Conservation (phyloP, 495 filamentous ascomycete species). For the Chaetomium tenue region DNA sequence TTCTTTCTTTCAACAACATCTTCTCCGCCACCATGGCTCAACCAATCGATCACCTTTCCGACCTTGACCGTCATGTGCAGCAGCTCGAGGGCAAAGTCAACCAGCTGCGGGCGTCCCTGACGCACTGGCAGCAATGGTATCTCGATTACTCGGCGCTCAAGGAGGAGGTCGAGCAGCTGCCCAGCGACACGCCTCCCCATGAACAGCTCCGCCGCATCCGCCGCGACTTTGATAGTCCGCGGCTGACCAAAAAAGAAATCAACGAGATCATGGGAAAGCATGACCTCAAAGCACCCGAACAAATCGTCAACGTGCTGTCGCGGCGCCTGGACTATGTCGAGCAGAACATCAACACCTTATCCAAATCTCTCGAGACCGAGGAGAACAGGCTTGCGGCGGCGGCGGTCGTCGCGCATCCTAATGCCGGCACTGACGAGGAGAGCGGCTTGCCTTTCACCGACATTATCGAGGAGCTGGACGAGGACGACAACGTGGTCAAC, state of each 20-base stretch:
- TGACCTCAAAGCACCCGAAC: conserved; percentile 47
- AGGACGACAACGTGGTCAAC: conserved; percentile 79
- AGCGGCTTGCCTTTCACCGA: conserved; percentile 71
- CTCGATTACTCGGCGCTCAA: conserved; percentile 86
- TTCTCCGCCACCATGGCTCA: conserved; percentile 28
- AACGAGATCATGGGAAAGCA: conserved; percentile 62
- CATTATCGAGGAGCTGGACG: conserved; percentile 88
- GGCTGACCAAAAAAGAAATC: conserved; percentile 56
- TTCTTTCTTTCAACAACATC: conserved; percentile 3
- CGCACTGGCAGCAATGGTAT: conserved; percentile 86
- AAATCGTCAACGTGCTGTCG: conserved; percentile 68
- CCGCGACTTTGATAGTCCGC: conserved; percentile 43
- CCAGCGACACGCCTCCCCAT: conserved; percentile 51
- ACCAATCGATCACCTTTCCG: conserved; percentile 47
- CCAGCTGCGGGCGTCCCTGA: conserved; percentile 71
- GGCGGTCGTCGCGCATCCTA: conserved; percentile 45
- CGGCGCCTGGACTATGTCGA: conserved; percentile 84
- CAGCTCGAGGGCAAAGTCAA: conserved; percentile 72
- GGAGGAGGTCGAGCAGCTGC: conserved; percentile 64
- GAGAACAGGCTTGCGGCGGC: conserved; percentile 65
- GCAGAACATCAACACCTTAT: conserved; percentile 68
- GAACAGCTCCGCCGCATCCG: conserved; percentile 45
- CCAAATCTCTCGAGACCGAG: conserved; percentile 64
- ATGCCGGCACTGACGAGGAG: conserved; percentile 57
- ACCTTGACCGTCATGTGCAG: conserved; percentile 71